Conservation (phyloP, 148 eudicot species). For the Polygonum maritimum region DNA sequence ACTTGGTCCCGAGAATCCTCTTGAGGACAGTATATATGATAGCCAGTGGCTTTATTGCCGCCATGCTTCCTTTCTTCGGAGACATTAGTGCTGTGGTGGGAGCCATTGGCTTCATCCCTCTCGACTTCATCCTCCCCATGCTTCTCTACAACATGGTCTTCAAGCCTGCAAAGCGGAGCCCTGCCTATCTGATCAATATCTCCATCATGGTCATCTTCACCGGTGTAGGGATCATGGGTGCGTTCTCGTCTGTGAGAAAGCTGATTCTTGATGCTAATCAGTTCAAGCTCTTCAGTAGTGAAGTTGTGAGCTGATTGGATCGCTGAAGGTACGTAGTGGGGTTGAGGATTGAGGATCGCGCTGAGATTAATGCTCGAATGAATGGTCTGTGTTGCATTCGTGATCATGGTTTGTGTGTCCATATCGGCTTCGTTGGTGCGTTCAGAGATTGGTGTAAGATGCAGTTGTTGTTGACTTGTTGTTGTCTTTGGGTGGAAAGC, state of each 20-base stretch:
- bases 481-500: background rate
- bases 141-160: slow-evolving; percentile 80
- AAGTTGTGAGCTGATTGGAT: background rate
- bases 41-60: slow-evolving; percentile 71
- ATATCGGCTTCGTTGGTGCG: background rate
- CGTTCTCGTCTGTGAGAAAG: slow-evolving; percentile 72
- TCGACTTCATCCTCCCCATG: slow-evolving; percentile 92
- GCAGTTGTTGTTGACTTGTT: background rate
- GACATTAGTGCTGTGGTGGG: slow-evolving; percentile 84
- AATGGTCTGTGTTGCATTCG: background rate
- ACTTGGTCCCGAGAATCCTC: slow-evolving; percentile 67
- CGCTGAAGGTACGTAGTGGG: background rate
- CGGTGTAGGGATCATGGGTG: slow-evolving; percentile 63
- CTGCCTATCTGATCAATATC: slow-evolving; percentile 41
- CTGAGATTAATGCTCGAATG: background rate
- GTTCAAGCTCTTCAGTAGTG: slow-evolving; percentile 70
- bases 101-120: slow-evolving; percentile 85
- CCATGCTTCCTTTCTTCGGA: slow-evolving; percentile 91
- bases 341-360: background rate
- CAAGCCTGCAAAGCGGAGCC: slow-evolving; percentile 48
- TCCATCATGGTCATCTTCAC: slow-evolving; percentile 61
- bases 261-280: slow-evolving; percentile 68
- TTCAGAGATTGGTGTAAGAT: background rate
- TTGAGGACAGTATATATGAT: slow-evolving; percentile 69
- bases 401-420: background rate